A percentile compares a stretch with the other conserved stretches of the same genome.
Evolutionary conservation across 352 stramenopile species (phyloP).

Genomic region (Globisporangium abappressorium): DNA sequence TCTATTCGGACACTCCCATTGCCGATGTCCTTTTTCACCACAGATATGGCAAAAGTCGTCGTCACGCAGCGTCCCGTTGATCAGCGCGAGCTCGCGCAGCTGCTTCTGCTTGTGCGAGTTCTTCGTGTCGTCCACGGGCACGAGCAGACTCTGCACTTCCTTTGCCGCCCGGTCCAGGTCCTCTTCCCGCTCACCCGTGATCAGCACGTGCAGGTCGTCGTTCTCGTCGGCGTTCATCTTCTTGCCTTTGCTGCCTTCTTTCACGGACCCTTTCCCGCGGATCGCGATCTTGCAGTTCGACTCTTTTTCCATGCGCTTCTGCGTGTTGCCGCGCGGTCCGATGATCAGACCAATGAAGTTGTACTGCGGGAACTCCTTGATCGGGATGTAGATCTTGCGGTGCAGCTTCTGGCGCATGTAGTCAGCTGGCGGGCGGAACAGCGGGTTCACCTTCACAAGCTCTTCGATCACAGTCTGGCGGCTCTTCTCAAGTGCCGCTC

Average conservation of each 20-base stretch:
- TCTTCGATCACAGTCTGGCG: conserved; percentile 93
- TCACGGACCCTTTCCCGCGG: conserved; percentile 94
- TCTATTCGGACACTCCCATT: conserved; percentile 96
- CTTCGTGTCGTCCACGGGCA: conserved; percentile 89
- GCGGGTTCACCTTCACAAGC: conserved; percentile 94
- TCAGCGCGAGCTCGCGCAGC: conserved; percentile 96
- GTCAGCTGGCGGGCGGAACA: conserved; percentile 81
- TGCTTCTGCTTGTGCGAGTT: conserved; percentile 99
- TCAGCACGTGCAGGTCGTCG: conserved; percentile 96
- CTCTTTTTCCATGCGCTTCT: conserved; percentile 99
- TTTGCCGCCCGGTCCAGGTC: conserved; percentile 82
- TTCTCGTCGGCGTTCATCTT: conserved; percentile 92
- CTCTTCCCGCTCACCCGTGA: conserved; percentile 89
- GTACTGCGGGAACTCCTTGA: conserved; percentile 97
- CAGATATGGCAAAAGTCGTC: conserved; percentile 98
- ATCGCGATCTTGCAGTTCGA: conserved; percentile 99
- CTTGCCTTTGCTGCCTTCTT: conserved; percentile 95
- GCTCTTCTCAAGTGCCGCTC: conserved; percentile 87
- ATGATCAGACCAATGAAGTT: conserved; percentile 99
- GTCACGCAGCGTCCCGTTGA: conserved; percentile 98
- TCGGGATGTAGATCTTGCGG: conserved; percentile 97
- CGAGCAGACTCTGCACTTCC: conserved; percentile 88
- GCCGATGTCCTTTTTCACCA: conserved; percentile 96
- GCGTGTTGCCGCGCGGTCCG: conserved; percentile 97
- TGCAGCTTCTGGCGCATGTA: conserved; percentile 92